A percentile compares a stretch with the other conserved stretches of the same genome.
Evolutionary conservation across 139 green algal species (phyloP).

Genomic region (Ettlia oleoabundans): DNA sequence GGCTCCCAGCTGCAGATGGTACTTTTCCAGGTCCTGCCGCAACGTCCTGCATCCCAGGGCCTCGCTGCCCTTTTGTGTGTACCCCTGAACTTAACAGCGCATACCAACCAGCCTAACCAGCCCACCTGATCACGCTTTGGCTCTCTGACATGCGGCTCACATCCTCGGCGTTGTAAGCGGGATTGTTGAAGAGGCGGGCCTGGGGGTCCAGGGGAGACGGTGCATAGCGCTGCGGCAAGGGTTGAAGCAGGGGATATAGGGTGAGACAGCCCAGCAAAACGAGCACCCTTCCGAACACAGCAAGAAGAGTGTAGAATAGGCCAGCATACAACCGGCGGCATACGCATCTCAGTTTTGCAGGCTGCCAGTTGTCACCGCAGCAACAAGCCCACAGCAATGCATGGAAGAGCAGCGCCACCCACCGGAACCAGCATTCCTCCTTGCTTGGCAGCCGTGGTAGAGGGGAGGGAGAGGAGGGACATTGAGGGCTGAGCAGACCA

Average conservation of each 20-base stretch:
- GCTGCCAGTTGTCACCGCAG: no score
- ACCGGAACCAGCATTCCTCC: neutral
- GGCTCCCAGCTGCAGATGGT: no score
- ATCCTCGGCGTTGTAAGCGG: slow-evolving; percentile 26
- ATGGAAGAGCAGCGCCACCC: neutral
- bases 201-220: slow-evolving; percentile 22
- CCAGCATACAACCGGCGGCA: no score
- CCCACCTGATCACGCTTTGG: slow-evolving; percentile 7
- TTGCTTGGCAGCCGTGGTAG: neutral
- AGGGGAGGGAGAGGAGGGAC: neutral
- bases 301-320: no score
- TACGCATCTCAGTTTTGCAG: no score
- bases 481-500: neutral
- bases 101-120: no score
- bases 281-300: no score
- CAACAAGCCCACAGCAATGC: no score
- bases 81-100: no score
- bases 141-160: neutral
- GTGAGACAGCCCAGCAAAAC: neutral
- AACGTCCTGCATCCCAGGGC: no score
- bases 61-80: no score
- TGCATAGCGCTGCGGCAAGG: slow-evolving; percentile 13
- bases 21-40: no score
- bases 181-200: slow-evolving; percentile 47
- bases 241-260: neutral